Evolutionary conservation across 257 asterid species (phyloP).

Genomic region (Parsonsia alboflavescens): DNA sequence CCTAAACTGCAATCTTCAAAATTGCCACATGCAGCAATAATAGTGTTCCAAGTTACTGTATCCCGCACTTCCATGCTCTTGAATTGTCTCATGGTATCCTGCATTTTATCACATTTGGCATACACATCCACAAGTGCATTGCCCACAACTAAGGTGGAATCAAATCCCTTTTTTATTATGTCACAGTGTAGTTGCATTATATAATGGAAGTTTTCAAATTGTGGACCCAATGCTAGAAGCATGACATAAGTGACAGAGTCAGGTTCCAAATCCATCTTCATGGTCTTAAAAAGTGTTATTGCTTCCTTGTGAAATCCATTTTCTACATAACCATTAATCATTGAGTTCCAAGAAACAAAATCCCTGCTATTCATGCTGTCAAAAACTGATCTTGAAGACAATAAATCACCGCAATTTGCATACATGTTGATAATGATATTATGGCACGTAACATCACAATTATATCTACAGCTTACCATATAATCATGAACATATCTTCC

Average conservation of each 20-base stretch:
- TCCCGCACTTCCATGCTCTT: conserved; percentile 59
- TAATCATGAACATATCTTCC: conserved; percentile 61
- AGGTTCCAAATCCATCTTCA: conserved; percentile 47
- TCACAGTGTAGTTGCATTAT: conserved; percentile 55
- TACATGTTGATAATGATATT: conserved; percentile 73
- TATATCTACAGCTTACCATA: conserved; percentile 50
- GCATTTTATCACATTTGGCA: conserved; percentile 56
- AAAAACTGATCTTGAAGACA: conserved; percentile 49
- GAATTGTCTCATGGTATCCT: conserved; percentile 57
- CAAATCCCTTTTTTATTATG: conserved; percentile 56
- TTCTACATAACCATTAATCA: conserved; percentile 54
- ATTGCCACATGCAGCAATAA: conserved; percentile 61
- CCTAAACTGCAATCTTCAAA: conserved; percentile 46
- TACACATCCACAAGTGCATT: conserved; percentile 70
- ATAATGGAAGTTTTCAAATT: conserved; percentile 25
- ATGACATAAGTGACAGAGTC: conserved; percentile 57
- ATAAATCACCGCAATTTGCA: conserved; percentile 65
- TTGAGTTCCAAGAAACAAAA: conserved; percentile 77
- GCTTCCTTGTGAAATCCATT: conserved; percentile 47
- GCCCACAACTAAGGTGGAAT: conserved; percentile 46
- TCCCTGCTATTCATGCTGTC: conserved; percentile 54
- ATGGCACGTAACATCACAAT: conserved; percentile 37
- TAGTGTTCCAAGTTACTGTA: conserved; percentile 67
- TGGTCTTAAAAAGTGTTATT: conserved; percentile 40
- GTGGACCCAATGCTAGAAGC: conserved; percentile 48